phyloP scores from a whole-genome alignment of 805 yeast species.

The Candida pseudofarinosa region DNA sequence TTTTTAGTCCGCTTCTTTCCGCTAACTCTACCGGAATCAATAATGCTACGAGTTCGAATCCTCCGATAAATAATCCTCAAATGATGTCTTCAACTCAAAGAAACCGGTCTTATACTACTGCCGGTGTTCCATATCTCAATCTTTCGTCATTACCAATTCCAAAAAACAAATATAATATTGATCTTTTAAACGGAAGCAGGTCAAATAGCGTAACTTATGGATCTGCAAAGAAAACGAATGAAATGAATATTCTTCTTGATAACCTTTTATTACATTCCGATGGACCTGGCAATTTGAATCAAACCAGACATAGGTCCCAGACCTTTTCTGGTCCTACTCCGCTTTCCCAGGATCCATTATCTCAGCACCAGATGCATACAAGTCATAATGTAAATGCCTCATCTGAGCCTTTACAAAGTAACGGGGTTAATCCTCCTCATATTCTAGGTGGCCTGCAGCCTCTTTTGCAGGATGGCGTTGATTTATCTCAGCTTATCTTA shows the following conservation, averaged over 20 bases:
- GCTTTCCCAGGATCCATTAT: slow-evolving; percentile 10
- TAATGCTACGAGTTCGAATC: slow-evolving; percentile 12
- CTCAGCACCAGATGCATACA: slow-evolving; percentile 11
- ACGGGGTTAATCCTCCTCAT: slow-evolving; percentile 1
- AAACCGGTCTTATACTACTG: slow-evolving; percentile 51
- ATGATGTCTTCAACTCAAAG: slow-evolving; percentile 16
- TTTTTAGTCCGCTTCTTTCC: slow-evolving; percentile 12
- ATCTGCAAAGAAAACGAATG: slow-evolving; percentile 18
- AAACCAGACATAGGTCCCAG: slow-evolving; percentile 35
- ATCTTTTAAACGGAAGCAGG: slow-evolving; percentile 9
- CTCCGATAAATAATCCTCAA: slow-evolving; percentile 5
- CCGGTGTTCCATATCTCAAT: slow-evolving; percentile 21
- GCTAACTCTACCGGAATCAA: slow-evolving; percentile 3
- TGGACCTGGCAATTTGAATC: slow-evolving; percentile 6
- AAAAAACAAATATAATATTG: slow-evolving; percentile 7
- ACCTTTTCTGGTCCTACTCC: slow-evolving; percentile 38
- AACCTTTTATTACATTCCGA: slow-evolving; percentile 24
- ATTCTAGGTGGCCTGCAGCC: slow-evolving; percentile 12
- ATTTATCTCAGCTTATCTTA: slow-evolving; percentile 54
- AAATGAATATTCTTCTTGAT: slow-evolving; percentile 28
- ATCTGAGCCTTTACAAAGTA: slow-evolving; percentile 6
- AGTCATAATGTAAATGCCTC: slow-evolving; percentile 6
- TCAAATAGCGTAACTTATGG: slow-evolving; percentile 21
- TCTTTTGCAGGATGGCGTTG: slow-evolving; percentile 51
- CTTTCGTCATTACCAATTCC: slow-evolving; percentile 8